Conservation (phyloP, 768 basidiomycete species). For the Sarcodon sp. region DNA sequence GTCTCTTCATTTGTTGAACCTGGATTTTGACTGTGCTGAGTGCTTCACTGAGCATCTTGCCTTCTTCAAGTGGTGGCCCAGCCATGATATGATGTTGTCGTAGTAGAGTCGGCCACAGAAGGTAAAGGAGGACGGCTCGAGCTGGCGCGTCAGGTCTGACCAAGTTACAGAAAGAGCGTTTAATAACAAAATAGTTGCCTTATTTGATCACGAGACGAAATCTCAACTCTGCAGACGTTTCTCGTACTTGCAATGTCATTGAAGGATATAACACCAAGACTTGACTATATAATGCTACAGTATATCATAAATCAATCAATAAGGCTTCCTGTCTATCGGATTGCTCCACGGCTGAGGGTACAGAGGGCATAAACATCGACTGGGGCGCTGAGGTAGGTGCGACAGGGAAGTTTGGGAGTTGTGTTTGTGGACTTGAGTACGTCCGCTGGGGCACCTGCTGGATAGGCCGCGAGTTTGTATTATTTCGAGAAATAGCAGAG, state of each 20-base stretch:
- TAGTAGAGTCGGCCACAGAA: background rate
- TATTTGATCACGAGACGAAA: too few relatives aligned
- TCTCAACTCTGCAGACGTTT: too few relatives aligned
- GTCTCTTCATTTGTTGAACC: conserved; percentile 90
- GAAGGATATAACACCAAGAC: too few relatives aligned
- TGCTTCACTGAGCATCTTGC: conserved; percentile 75
- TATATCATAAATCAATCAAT: conserved; percentile 27
- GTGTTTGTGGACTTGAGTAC: conserved; percentile 2
- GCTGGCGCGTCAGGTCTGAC: too few relatives aligned
- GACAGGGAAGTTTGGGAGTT: conserved; percentile 49
- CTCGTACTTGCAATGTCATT: too few relatives aligned
- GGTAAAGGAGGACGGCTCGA: too few relatives aligned
- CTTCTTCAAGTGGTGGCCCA: conserved; percentile 46
- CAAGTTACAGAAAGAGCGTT: too few relatives aligned
- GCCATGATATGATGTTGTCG: background rate
- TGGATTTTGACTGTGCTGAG: conserved; percentile 82
- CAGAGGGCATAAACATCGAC: conserved; percentile 32
- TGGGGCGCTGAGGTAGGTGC: conserved; percentile 51
- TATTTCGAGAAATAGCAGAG: conserved; percentile 12
- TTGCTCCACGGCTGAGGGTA: conserved; percentile 33
- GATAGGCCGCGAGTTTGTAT: conserved; percentile 15
- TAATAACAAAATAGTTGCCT: too few relatives aligned
- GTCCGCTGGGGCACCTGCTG: conserved; percentile 16
- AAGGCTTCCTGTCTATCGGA: conserved; percentile 53
- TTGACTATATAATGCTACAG: background rate